Conservation (phyloP, 768 basidiomycete species). For the Cyclocybe aegerita region DNA sequence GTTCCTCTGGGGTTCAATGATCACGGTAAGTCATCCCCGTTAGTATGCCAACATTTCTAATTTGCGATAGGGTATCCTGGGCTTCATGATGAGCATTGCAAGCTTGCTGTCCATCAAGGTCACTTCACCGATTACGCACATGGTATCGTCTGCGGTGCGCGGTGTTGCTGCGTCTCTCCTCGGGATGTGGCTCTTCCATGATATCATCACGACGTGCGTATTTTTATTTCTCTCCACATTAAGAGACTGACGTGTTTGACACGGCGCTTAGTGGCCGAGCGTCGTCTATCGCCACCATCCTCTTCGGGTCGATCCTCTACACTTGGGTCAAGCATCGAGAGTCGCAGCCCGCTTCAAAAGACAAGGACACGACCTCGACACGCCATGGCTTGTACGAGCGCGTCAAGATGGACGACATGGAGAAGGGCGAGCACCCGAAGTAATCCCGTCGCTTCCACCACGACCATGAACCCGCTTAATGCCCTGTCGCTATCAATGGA, state of each 20-base stretch:
- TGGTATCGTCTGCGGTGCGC: constrained; percentile 94
- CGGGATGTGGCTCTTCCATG: constrained; percentile 77
- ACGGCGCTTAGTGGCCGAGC: constrained; percentile 65
- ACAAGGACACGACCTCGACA: constrained; percentile 12
- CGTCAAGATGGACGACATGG: constrained; percentile 52
- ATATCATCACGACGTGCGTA: constrained; percentile 76
- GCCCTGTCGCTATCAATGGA: neutral
- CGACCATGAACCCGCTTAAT: neutral
- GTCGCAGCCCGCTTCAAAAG: constrained; percentile 38
- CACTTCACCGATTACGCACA: constrained; percentile 96
- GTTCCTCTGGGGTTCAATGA: constrained; percentile 75
- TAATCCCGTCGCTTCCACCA: neutral
- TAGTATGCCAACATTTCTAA: neutral
- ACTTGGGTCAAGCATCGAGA: constrained; percentile 87
- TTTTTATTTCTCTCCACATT: neutral
- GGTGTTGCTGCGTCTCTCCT: constrained; percentile 90
- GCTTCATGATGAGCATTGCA: constrained; percentile 94
- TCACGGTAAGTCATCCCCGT: constrained; percentile 56
- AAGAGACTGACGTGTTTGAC: neutral
- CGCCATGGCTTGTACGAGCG: constrained; percentile 51
- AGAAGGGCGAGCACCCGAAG: constrained; percentile 10
- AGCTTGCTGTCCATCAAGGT: constrained; percentile 94
- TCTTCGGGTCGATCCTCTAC: constrained; percentile 80
- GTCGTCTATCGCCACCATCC: constrained; percentile 78
- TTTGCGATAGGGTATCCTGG: constrained; percentile 65